Evolutionary conservation across 75 land plant genomes (phyloP), one percentile per base, ranked within the genome.

Genomic region (Pinus albicaulis): DNA sequence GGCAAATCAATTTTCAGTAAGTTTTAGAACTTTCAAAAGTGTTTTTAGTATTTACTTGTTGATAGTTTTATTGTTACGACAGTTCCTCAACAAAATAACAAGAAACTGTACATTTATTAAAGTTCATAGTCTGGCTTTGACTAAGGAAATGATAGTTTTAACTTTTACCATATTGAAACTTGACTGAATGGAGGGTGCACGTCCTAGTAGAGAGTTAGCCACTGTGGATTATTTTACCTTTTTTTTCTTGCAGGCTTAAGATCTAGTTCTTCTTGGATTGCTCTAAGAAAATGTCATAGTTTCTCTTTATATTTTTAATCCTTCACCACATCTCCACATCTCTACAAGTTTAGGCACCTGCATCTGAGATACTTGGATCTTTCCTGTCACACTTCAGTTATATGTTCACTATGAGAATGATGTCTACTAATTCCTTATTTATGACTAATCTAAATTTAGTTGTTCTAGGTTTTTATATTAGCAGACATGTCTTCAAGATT

Each of bases 1-100:
- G 82, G 92, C 93, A 52, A 95, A 97, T 85, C 99, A 97, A 60
- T 97, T 97, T 59, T 97, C 99, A 80, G 99, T 97, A 87, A 82
- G 31, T 38, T 72, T 76, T 76, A 76, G 52, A n/a, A 12, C 77
- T 85, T 8, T 41, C 14, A 23, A 28, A 41, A 26, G 13, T 66
- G 4, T 81, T 53, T 56, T 26, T 41, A 5, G 4, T 81, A 34
- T 56, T 26, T 41, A 5, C 53, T 15, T 71, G 22, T 20, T 56
- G 34, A 57, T 56, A 13, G 5, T 34, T 22, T 56, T 41, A 5
- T 48, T 55, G 26, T 28, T 63, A 41, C 24, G 2, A 26, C 66
- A 26, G 73, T 59, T 58, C 31, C 26, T 60, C 13, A 22, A 17
- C 19, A 23, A 36, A 12, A n/a, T 34, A 31, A 16, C 75, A 24